These are phyloP conservation scores for Macrotyloma uniflorum DNA, from an alignment of 306 rosid species.

Conservation along the genomic window DNA sequence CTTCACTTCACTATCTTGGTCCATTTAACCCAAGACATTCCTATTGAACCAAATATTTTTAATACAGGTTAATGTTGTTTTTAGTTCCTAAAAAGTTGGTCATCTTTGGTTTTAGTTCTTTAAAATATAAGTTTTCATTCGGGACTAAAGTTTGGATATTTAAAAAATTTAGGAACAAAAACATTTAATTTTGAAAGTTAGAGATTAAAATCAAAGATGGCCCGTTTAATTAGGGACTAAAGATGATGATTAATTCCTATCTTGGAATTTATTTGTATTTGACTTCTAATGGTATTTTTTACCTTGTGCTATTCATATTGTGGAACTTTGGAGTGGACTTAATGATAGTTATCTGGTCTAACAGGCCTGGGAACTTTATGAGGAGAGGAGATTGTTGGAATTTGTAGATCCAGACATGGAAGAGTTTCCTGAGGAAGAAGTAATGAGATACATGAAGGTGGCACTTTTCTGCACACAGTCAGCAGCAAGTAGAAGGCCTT, in stretches of 20 bases:
- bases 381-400: conserved; percentile 71
- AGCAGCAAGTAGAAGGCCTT: conserved; percentile 74
- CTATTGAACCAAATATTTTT: not conserved
- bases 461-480: conserved; percentile 93
- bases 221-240: not conserved
- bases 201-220: not conserved
- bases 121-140: not conserved
- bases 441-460: conserved; percentile 78
- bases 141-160: not conserved
- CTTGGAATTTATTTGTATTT: too few species aligned
- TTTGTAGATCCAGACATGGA: conserved; percentile 69
- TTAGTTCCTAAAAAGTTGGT: not conserved
- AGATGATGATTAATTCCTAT: too few species aligned
- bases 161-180: not conserved
- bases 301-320: conserved; percentile 1
- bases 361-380: conserved; percentile 94
- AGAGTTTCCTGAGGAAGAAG: conserved; percentile 69
- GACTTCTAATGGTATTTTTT: too few species aligned
- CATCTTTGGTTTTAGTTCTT: not conserved
- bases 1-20: not conserved
- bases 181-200: not conserved
- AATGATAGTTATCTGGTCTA: conserved; percentile 2
- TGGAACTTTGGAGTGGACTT: conserved; percentile 14
- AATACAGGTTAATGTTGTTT: too few species aligned
- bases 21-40: not conserved